Conservation (phyloP, 257 asterid genomes). For the Forsythia suspensa region DNA sequence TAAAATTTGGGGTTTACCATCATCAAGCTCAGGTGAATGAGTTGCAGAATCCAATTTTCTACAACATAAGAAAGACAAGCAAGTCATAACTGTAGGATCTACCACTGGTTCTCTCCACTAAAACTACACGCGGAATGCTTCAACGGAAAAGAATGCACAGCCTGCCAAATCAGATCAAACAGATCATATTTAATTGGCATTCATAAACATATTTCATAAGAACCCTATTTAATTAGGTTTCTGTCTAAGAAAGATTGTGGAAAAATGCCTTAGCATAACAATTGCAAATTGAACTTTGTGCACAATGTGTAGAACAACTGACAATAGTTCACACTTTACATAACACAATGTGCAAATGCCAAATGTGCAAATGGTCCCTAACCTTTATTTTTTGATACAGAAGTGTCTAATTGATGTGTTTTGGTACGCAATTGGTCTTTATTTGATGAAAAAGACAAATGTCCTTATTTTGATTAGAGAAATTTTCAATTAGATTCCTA, state of each 20-base stretch:
- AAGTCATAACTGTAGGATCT: conserved; percentile 59
- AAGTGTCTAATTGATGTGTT: no score
- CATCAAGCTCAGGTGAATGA: conserved; percentile 30
- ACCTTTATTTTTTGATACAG: no score
- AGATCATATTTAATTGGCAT: conserved; percentile 7
- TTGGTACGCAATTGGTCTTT: no score
- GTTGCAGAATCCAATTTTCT: conserved; percentile 30
- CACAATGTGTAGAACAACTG: background rate
- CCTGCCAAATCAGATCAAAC: conserved; percentile 26
- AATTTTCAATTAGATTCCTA: no score
- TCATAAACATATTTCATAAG: conserved; percentile 2
- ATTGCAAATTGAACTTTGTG: background rate
- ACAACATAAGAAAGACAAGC: conserved; percentile 56
- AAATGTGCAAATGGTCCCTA: no score
- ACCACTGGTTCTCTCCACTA: conserved; percentile 25
- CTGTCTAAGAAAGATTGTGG: background rate
- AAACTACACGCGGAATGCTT: conserved; percentile 13
- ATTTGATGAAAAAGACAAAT: no score
- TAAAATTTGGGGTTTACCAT: conserved; percentile 46
- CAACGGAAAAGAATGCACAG: conserved; percentile 11
- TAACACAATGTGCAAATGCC: no score
- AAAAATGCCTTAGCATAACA: background rate
- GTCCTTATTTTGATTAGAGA: no score
- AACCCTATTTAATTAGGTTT: background rate
- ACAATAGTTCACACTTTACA: background rate